Conservation (phyloP, 768 basidiomycete genomes). For the Termitomyces eurrhizus region DNA sequence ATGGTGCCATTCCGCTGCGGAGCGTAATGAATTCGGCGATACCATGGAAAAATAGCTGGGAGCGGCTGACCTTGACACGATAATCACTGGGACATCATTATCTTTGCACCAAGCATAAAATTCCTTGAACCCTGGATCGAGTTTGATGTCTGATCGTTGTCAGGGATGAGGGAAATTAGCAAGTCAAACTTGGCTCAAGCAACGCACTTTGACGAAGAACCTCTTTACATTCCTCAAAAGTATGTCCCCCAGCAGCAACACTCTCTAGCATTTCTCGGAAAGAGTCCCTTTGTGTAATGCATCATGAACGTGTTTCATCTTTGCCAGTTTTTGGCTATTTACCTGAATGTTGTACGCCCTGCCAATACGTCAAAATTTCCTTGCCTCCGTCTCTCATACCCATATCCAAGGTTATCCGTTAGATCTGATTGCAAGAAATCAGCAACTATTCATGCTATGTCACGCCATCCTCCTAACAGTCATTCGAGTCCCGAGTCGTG, state of each 20-base stretch:
- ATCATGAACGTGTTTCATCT: not conserved
- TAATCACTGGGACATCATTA: constrained; percentile 81
- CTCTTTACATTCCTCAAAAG: constrained; percentile 84
- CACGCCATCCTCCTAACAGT: constrained; percentile 51
- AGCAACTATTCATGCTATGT: not conserved
- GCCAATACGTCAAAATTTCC: constrained; percentile 72
- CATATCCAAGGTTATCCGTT: constrained; percentile 90
- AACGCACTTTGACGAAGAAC: constrained; percentile 62
- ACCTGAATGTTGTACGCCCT: constrained; percentile 71
- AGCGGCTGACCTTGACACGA: constrained; percentile 75
- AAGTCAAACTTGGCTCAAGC: not conserved
- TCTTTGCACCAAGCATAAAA: constrained; percentile 85
- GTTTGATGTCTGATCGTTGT: constrained; percentile 60
- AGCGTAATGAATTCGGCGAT: not conserved
- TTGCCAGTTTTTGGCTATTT: constrained; percentile 12
- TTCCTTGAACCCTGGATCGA: constrained; percentile 85
- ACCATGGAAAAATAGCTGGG: not conserved
- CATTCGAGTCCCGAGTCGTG: constrained; percentile 90
- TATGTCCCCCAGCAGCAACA: constrained; percentile 67
- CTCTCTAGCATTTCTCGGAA: constrained; percentile 87
- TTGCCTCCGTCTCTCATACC: constrained; percentile 64
- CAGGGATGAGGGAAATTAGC: constrained; percentile 1
- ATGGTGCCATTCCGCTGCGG: constrained; percentile 84
- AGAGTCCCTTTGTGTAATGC: constrained; percentile 59
- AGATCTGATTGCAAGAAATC: constrained; percentile 47